phyloP scores from a whole-genome alignment of 768 basidiomycete genomes.

The Amanita thiersii region DNA sequence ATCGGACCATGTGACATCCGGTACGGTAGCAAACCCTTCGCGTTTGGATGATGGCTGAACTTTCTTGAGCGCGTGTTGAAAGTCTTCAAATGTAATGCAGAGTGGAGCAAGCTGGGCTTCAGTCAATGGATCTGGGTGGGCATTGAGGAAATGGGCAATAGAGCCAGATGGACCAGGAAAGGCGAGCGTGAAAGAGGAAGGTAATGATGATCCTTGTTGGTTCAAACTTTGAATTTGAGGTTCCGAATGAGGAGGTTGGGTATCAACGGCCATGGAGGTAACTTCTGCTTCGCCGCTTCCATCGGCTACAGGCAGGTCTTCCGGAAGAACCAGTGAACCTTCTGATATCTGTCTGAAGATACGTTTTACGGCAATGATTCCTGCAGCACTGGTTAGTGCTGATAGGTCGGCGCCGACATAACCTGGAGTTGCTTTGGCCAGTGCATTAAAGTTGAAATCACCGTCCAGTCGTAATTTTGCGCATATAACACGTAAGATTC shows the following conservation, averaged over 20 bases:
- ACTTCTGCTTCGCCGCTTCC: constrained; percentile 20
- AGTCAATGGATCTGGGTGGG: constrained; percentile 78
- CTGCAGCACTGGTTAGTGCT: constrained; percentile 87
- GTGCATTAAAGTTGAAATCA: constrained; percentile 74
- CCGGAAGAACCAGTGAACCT: constrained; percentile 50
- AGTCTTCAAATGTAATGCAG: constrained; percentile 76
- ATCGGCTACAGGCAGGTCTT: constrained; percentile 16
- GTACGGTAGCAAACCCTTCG: constrained; percentile 96
- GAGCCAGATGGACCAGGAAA: constrained; percentile 41
- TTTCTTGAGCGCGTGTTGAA: constrained; percentile 70
- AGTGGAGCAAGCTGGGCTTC: constrained; percentile 72
- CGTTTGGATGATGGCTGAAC: constrained; percentile 96
- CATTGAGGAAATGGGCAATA: constrained; percentile 83
- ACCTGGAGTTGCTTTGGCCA: constrained; percentile 93
- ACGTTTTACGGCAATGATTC: constrained; percentile 92
- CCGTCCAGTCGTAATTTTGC: constrained; percentile 79
- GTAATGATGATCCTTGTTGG: constrained; percentile 11
- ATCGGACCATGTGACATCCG: constrained; percentile 92
- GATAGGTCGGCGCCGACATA: constrained; percentile 95
- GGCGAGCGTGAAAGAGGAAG: constrained; percentile 12
- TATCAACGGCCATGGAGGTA: constrained; percentile 36
- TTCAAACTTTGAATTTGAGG: constrained; percentile 8
- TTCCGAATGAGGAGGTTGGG: constrained; percentile 11
- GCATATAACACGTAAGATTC: constrained; percentile 83
- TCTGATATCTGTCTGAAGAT: constrained; percentile 81